These are phyloP conservation scores for Lagerstroemia fauriei DNA, from an alignment of 441 rosid species.

Conservation along the genomic window DNA sequence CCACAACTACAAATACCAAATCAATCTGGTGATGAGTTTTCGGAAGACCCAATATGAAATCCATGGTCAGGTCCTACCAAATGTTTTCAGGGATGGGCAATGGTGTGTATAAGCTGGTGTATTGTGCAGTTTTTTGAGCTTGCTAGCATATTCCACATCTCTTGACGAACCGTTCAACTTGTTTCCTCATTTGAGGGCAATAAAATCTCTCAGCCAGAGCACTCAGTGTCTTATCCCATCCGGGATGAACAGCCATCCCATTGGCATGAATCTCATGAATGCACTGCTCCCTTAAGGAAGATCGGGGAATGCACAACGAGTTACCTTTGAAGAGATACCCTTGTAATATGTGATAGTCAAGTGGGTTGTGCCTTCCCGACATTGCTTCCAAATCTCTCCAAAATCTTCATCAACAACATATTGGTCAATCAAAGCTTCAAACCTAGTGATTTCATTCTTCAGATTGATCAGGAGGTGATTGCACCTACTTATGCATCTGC, in stretches of 20 bases:
- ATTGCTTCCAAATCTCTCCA: not conserved
- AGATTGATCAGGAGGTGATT: not conserved
- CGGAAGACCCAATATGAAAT: too few species aligned
- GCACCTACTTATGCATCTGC: not conserved
- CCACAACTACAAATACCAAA: conserved; percentile 9
- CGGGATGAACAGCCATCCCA: not conserved
- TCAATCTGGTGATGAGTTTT: not conserved
- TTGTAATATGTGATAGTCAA: not conserved
- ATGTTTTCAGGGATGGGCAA: too few species aligned
- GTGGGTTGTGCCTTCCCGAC: too few species aligned
- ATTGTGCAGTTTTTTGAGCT: too few species aligned
- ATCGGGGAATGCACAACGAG: not conserved
- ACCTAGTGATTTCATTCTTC: not conserved
- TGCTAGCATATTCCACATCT: not conserved
- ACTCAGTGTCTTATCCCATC: too few species aligned
- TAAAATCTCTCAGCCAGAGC: not conserved
- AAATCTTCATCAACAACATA: not conserved
- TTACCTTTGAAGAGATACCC: not conserved
- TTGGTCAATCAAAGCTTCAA: not conserved
- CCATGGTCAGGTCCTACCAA: too few species aligned
- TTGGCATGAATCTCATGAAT: not conserved
- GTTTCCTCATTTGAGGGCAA: not conserved
- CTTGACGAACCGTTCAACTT: not conserved
- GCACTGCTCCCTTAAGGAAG: not conserved
- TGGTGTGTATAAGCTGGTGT: too few species aligned